phyloP scores from a whole-genome alignment of 345 rosid species.

The Corymbia maculata region DNA sequence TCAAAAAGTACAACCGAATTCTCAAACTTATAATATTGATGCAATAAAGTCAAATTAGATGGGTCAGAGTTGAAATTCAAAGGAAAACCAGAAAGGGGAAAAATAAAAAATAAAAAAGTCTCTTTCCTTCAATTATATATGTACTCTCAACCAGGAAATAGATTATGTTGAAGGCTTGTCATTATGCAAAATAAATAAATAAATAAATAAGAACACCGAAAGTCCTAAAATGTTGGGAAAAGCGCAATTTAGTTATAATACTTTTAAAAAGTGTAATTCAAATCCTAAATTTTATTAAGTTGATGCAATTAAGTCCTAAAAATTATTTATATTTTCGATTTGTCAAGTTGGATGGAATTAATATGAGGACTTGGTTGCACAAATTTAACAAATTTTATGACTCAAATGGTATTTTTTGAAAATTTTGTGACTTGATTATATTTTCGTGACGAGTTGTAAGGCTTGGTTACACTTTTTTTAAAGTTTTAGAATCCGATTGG shows the following conservation, averaged over 20 bases:
- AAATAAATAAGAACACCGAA: not conserved
- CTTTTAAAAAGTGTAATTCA: too few relatives aligned
- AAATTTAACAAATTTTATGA: accelerated
- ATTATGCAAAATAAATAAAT: not conserved
- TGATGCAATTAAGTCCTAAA: too few relatives aligned
- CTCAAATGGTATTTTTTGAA: accelerated
- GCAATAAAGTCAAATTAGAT: not conserved
- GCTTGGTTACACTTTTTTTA: too few relatives aligned
- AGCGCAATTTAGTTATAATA: accelerated
- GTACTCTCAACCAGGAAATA: not conserved
- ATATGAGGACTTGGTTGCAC: accelerated
- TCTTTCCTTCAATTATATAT: not conserved
- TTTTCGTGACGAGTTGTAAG: too few relatives aligned
- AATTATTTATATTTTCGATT: accelerated
- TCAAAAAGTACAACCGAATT: accelerated
- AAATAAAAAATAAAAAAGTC: not conserved
- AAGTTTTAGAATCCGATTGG: accelerated
- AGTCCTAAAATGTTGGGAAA: not conserved
- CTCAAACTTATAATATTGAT: accelerated
- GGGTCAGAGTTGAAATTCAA: not conserved
- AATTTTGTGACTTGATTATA: too few relatives aligned
- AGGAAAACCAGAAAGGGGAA: not conserved
- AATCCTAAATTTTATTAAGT: accelerated
- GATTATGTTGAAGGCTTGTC: not conserved
- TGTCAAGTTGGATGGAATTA: too few relatives aligned